Evolutionary conservation across 768 basidiomycete species (phyloP), one percentile per base, ranked within the genome.

Genomic region (Xerocomus spinulosus): DNA sequence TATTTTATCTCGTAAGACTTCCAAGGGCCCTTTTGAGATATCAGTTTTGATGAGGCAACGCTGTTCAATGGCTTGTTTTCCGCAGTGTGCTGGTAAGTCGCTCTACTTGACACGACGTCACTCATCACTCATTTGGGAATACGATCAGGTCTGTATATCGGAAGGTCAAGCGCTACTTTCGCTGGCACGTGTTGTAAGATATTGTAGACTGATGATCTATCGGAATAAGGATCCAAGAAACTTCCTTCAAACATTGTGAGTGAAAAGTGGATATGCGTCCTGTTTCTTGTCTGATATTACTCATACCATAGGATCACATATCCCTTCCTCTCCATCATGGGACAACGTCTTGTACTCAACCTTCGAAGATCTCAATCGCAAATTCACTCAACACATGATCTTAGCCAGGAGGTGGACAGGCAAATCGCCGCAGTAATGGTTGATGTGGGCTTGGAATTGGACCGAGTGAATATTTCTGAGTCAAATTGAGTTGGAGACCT

Each of bases 1-100:
- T 51, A n/a, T 60, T 60, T 25, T 60, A 61, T 28, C 9, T 36
- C 5, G 59, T 61, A 23, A 48, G 26, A 28, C 6, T 6, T 5
- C 5, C 5, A 28, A 28, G 10, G 26, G 26, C 10, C 26, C 5
- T 28, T 10, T 28, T 5, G 26, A 32, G 8, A 28, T 18, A 21
- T 18, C 14, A 6, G 15, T 17, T 7, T 20, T 24, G 9, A 43
- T 14, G 23, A 17, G 48, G 37, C 37, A 9, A 8, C 37, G 0
- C 34, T 49, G 18, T 40, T 44, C 24, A 25, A 26, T 17, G 24
- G 8, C 9, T 4, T 40, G 7, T 43, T 33, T 28, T 3, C 14
- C 14, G 23, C 44, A 3, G 18, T 40, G 28, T 49, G 48, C 29
- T 49, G 42, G 48, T 49, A 33, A 3, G 48, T 21, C 18, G 4